Base-by-base conservation (phyloP, 1,139 yeast genomes). In the Groenewaldozyma auringiensis region DNA sequence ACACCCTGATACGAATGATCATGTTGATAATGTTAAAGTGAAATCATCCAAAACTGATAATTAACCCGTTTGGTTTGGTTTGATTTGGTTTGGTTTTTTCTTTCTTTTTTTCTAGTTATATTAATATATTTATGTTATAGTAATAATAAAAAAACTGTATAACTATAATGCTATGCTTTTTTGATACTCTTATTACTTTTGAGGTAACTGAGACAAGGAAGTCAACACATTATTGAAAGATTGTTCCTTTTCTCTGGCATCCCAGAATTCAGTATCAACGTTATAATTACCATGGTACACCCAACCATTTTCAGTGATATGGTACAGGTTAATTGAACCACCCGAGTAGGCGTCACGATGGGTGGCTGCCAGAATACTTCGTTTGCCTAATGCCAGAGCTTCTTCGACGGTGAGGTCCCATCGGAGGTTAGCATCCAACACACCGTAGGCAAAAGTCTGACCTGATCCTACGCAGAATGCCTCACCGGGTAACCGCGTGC, bases 391-490 rank as follows among this genome's bases (percentile, higher is more conserved):
- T 59, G 83, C 85, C 54, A 94, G 75, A 2, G 98, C 98, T 51
- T 92, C 97, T 53, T 92, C 97, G 6, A 85, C 94, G 1, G 84
- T 63, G 54, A 89, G 69, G 60, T 89, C 96, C 95, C 95, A 87
- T 58, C 75, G 77, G 69, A 87, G 85, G 58, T 85, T 88, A 33
- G 95, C 78, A 65, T 92, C 99, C 55, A 92, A 74, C 21, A 92
- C 98, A 74, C 99, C 98, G 62, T 92, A 92, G n/a, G 99, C 99
- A 69, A 92, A 92, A 1, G 98, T 92, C 70, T 92, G 98, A 68
- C 99, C 99, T 1, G 97, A 89, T 41, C 99, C 99, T 32, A 92
- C 99, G 73, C 96, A 88, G 68, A 94, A 94, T 53, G 88, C 61
- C 61, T 92, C 96, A 48, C 98, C 98, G 66, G 87, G 84, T 60